Base-by-base conservation (phyloP, 176 grass and related monocot genomes). In the Avena atlantica region DNA sequence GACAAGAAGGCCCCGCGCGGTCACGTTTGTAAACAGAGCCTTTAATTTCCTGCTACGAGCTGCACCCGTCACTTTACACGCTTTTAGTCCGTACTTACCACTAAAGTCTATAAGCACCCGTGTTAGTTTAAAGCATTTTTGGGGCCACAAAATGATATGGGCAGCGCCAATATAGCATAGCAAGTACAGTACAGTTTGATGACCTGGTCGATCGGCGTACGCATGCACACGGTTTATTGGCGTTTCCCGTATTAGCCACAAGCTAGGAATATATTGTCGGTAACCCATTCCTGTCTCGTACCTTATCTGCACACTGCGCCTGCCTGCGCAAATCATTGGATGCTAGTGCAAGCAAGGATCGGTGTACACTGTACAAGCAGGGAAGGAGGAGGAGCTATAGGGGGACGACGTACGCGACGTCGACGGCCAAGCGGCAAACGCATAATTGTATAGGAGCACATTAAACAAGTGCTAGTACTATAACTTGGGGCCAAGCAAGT, bases 371-470 rank as follows among this genome's bases (percentile, higher is more conserved):
- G 24, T 52, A 67, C 66, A 67, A 4, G n/a, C 57, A 31, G 31
- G 31, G 31, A 29, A 29, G 29, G 29, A 74, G 75, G 59, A 29
- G 19, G 69, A 50, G 19, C 0, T 9, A 13, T 9, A 13, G 25
- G 25, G 76, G 73, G 31, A 59, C 29, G 36, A 37, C 36, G 36
- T 40, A 53, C 56, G 66, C 29, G 86, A 91, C 76, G 76, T 88
- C 76, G 89, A 88, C 62, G 25, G 76, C 25, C 81, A 34, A 76
- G 9, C 85, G n/a, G 86, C 64, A 88, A 19, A 8, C 88, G 69
- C 20, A 52, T 19, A 29, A 45, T 76, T 85, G 51, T 52, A 45
- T 27, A 48, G 16, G 17, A 8, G n/a, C 25, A 15, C 23, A 72
- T 72, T 83, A 82, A 78, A 65, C 44, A 47, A 70, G 12, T n/a